These are phyloP conservation scores for Oidiodendron maius DNA, from an alignment of 495 filamentous ascomycete genomes.

Conservation along the genomic window DNA sequence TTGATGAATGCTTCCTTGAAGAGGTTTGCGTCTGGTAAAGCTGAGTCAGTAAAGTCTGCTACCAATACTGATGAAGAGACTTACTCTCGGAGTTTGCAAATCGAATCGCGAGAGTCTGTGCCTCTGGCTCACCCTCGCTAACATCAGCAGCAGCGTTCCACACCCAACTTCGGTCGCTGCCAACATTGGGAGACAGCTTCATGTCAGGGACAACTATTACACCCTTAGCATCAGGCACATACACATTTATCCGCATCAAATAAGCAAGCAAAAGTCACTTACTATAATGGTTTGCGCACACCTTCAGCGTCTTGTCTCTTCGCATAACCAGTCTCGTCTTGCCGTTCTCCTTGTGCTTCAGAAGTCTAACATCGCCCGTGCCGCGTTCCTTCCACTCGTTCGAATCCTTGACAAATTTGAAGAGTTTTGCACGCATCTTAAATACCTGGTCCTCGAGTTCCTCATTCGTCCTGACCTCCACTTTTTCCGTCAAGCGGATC, in stretches of 20 bases:
- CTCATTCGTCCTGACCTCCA: slow-evolving; percentile 96
- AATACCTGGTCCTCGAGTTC: slow-evolving; percentile 95
- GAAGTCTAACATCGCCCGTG: slow-evolving; percentile 88
- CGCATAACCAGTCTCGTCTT: slow-evolving; percentile 99
- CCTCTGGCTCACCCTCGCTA: slow-evolving; percentile 95
- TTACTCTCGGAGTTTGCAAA: slow-evolving; percentile 97
- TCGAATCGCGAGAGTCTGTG: slow-evolving; percentile 91
- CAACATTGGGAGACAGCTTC: slow-evolving; percentile 96
- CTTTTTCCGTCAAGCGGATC: slow-evolving; percentile 88
- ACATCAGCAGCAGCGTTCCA: slow-evolving; percentile 99
- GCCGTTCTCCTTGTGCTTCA: slow-evolving; percentile 97
- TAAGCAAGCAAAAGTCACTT: slow-evolving; percentile 37
- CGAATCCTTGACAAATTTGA: slow-evolving; percentile 86
- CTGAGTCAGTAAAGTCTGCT: slow-evolving; percentile 24
- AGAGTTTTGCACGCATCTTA: slow-evolving; percentile 99
- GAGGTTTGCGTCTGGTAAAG: slow-evolving; percentile 75
- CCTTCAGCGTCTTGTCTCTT: slow-evolving; percentile 98
- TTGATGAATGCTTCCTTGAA: slow-evolving; percentile 99
- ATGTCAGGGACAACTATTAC: slow-evolving; percentile 82
- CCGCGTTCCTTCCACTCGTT: slow-evolving; percentile 99
- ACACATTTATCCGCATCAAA: too few relatives aligned
- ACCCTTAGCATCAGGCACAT: slow-evolving; percentile 9
- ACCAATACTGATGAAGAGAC: slow-evolving; percentile 24
- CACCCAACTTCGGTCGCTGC: slow-evolving; percentile 97
- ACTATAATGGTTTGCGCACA: slow-evolving; percentile 99